These are phyloP conservation scores for Kwoniella shivajii DNA, from an alignment of 1,284 basidiomycete genomes.

Conservation along the genomic window DNA sequence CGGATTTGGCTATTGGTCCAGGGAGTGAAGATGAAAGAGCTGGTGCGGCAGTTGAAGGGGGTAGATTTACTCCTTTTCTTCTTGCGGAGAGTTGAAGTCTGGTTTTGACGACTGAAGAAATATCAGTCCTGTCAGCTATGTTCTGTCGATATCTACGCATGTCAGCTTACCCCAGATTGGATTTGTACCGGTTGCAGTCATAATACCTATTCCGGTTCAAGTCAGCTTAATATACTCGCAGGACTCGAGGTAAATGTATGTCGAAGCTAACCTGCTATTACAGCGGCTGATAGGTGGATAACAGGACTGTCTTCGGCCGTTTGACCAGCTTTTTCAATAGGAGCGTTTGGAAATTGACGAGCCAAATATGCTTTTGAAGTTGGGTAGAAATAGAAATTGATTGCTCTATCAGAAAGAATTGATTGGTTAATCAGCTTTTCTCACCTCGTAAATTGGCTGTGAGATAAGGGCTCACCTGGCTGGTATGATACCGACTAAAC, in stretches of 20 bases:
- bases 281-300: slow-evolving; percentile 85
- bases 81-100: slow-evolving; percentile 68
- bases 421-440: background rate
- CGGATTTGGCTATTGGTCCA: slow-evolving; percentile 33
- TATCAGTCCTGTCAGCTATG: background rate
- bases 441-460: background rate
- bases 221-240: slow-evolving; percentile 1
- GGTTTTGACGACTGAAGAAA: slow-evolving; percentile 80
- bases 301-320: slow-evolving; percentile 76
- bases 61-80: slow-evolving; percentile 21
- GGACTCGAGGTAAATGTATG: background rate
- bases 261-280: slow-evolving; percentile 62
- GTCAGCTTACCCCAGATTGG: slow-evolving; percentile 74
- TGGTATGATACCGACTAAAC: slow-evolving; percentile 90
- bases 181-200: slow-evolving; percentile 88
- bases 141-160: background rate
- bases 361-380: slow-evolving; percentile 93
- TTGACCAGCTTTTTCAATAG: slow-evolving; percentile 59
- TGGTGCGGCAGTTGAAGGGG: slow-evolving; percentile 9
- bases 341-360: slow-evolving; percentile 62
- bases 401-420: slow-evolving; percentile 59
- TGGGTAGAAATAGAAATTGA: slow-evolving; percentile 98
- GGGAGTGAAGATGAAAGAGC: slow-evolving; percentile 20
- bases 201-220: slow-evolving; percentile 60
- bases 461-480: slow-evolving; percentile 65